These are phyloP conservation scores for Musa acuminata DNA, from an alignment of 176 grass and related monocot genomes.

Conservation along the genomic window DNA sequence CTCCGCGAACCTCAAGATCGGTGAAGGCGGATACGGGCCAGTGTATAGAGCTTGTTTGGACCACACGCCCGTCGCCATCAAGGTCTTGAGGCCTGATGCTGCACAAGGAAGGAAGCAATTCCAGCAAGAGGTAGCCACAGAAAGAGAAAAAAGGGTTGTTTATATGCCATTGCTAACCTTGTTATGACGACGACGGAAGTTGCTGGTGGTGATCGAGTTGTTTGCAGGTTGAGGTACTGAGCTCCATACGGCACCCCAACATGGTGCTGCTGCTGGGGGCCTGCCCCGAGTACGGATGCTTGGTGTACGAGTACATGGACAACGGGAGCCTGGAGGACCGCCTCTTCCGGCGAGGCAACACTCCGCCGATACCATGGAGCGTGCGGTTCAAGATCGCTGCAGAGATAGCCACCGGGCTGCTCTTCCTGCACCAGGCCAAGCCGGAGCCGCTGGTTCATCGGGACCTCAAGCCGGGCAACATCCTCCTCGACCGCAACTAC, in stretches of 20 bases:
- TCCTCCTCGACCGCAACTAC: slow-evolving; percentile 86
- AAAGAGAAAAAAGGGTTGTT: not conserved
- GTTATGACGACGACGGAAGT: not conserved
- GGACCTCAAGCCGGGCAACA: slow-evolving; percentile 87
- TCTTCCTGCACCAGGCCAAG: slow-evolving; percentile 83
- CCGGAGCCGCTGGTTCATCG: slow-evolving; percentile 88
- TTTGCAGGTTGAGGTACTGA: slow-evolving; percentile 68
- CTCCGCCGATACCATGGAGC: slow-evolving; percentile 50
- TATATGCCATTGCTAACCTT: not conserved
- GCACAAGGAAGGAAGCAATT: slow-evolving; percentile 86
- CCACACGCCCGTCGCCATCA: slow-evolving; percentile 88
- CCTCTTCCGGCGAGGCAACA: slow-evolving; percentile 58
- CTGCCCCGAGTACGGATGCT: slow-evolving; percentile 76
- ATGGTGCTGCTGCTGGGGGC: slow-evolving; percentile 93
- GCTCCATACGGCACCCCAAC: slow-evolving; percentile 90
- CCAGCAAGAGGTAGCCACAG: slow-evolving; percentile 61
- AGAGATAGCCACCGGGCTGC: slow-evolving; percentile 73
- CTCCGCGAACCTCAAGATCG: slow-evolving; percentile 70
- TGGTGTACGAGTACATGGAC: slow-evolving; percentile 95
- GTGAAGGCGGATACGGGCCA: slow-evolving; percentile 88
- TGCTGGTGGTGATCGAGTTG: not conserved
- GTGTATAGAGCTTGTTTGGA: slow-evolving; percentile 75
- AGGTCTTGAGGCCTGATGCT: slow-evolving; percentile 67
- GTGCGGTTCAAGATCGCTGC: slow-evolving; percentile 71
- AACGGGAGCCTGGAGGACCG: slow-evolving; percentile 86